These are phyloP conservation scores for Pseudisothecium myosuroides DNA, from an alignment of 225 moss, liverwort and hornwort species.

Conservation along the genomic window DNA sequence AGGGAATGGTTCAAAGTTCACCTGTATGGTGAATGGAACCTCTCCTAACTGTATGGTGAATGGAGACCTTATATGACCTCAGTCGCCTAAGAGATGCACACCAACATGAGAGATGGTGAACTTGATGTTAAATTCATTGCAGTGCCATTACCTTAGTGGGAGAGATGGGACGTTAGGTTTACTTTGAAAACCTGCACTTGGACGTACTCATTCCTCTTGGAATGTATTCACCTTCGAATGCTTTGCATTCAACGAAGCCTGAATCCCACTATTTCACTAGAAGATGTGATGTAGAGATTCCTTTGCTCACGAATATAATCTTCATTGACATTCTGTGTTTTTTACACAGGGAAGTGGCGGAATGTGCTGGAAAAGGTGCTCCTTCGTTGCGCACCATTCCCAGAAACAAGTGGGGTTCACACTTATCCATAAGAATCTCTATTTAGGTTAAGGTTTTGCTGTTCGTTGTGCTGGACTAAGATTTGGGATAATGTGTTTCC, in stretches of 20 bases:
- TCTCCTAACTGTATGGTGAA: not conserved
- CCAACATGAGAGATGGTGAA: not conserved
- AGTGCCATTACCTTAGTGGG: not conserved
- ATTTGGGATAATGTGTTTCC: not conserved
- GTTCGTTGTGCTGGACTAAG: not conserved
- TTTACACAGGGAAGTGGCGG: slow-evolving; percentile 69
- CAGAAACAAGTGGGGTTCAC: slow-evolving; percentile 49
- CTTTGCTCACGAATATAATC: not conserved
- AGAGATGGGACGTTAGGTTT: not conserved
- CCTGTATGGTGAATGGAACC: not conserved
- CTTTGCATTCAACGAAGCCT: not conserved
- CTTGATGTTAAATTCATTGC: not conserved
- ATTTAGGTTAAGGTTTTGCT: not conserved
- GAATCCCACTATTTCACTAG: not conserved
- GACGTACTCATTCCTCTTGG: not conserved
- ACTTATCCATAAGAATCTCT: not conserved
- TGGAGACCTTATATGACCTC: not conserved
- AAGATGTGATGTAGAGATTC: not conserved
- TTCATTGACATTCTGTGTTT: not conserved
- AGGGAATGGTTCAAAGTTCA: not conserved
- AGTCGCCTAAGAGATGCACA: not conserved
- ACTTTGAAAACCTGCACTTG: not conserved
- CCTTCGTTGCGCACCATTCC: slow-evolving; percentile 81
- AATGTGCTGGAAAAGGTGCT: slow-evolving; percentile 90
- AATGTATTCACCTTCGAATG: not conserved